Evolutionary conservation across 192 early-diverging fungal species (phyloP), one percentile per base, ranked within the genome.

Genomic region (Geosiphon pyriformis): DNA sequence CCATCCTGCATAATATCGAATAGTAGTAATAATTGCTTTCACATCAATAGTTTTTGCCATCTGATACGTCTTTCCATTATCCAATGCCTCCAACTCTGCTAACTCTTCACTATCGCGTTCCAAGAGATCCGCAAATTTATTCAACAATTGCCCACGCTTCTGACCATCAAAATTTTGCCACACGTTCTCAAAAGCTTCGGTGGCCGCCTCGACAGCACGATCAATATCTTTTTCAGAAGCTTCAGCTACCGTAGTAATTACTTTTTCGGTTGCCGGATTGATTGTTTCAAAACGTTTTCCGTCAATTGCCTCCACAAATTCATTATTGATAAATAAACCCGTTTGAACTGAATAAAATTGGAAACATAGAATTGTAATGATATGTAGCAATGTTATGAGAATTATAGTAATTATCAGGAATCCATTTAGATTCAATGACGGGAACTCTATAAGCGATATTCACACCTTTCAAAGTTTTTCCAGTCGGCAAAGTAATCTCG

Each of bases 1-100:
- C 59, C 71, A 81, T 25, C 84, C 78, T 4, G 93, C 89, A 81
- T 85, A 94, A 78, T 90, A 90, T 64, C 90, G 80, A 72, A 91
- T 83, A 61, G 82, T 82, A n/a, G 74, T 73, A 17, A 85, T 72
- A 15, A 82, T 76, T 47, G 74, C 73, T 2, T 83, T 80, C 27
- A 94, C 83, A 61, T 93, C 91, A 20, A 81, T 67, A 17, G 48
- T 46, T 11, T 76, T 70, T 22, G 90, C 83, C 7, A 87, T 71
- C 30, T 60, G 63, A 46, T 91, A 71, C 4, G 86, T 81, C 70
- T 92, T 92, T 25, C 91, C 92, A 58, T 92, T 90, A 70, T 92
- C 92, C 32, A 76, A 72, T 2, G 87, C 81, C 72, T 93, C 91
- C 25, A 90, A 68, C 8, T 68, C 70, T 1, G 82, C 80, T 18